Base-by-base conservation (phyloP, 2,329 filamentous ascomycete species). In the Ascochyta fabae region DNA sequence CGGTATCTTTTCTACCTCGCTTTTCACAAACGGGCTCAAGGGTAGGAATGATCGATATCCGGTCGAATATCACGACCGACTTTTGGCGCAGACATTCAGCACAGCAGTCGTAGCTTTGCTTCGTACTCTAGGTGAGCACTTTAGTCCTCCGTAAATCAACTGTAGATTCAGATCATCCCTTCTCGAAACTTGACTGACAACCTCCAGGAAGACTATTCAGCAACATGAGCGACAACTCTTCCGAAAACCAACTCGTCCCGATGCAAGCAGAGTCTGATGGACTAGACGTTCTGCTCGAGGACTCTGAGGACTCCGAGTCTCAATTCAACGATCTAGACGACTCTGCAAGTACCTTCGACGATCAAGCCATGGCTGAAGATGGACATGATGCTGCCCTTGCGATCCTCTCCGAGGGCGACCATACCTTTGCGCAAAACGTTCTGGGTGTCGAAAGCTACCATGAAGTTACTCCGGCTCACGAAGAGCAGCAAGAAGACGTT, bases 191-290 rank as follows among this genome's bases (percentile, higher is more conserved):
- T 12, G 5, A 31, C 50, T 41, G 31, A 53, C 36, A 12, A 8
- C 31, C 15, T 31, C 23, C 23, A 53, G 24, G 13, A 35, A 23
- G 5, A 13, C 10, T 2, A 3, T n/a, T 16, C 33, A 34, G 29
- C 42, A 48, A 35, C 3, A 24, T 33, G 19, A 48, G 56, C 34
- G 26, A 40, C 24, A 34, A 47, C 22, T 38, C 40, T 23, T n/a
- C 38, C 26, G 40, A 27, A 9, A 27, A 45, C 19, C 56, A 64
- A 29, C 16, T 26, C n/a, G 16, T 26, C 24, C 19, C 16, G 8
- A 48, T 51, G 19, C 39, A 43, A n/a, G 24, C n/a, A 2, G 45
- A 47, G 5, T n/a, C 16, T n/a, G 9, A 19, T 35, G 29, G 33
- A 3, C 23, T 42, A 22, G 42, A 50, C 9, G 40, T 36, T 19